phyloP scores from a whole-genome alignment of 768 basidiomycete genomes.

The Mrakia hoshinonis region DNA sequence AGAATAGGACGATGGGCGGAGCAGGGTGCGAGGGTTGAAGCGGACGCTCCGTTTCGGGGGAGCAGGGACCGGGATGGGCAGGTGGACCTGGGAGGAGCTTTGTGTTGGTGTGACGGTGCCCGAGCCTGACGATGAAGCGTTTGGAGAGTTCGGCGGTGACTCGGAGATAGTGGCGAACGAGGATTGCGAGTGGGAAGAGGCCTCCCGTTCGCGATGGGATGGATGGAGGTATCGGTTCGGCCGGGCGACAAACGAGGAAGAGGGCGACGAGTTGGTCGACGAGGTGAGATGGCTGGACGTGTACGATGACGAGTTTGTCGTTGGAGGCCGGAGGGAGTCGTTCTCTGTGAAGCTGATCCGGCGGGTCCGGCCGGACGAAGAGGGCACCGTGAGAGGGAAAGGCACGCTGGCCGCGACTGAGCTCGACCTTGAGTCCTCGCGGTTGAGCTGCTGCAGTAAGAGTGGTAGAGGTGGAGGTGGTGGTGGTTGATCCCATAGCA shows the following conservation, averaged over 20 bases:
- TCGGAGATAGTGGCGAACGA: conserved; percentile 7
- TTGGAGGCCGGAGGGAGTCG: neutral
- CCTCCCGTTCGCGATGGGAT: neutral
- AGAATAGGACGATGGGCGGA: neutral
- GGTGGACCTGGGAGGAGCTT: neutral
- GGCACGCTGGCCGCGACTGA: neutral
- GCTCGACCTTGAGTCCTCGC: too few relatives aligned
- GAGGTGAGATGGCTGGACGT: neutral
- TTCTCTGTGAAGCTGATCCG: neutral
- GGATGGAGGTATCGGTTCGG: conserved; percentile 1
- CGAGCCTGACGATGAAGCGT: neutral
- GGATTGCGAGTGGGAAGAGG: neutral
- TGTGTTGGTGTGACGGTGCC: neutral
- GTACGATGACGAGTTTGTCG: neutral
- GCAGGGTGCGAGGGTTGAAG: conserved; percentile 14
- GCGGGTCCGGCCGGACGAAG: neutral
- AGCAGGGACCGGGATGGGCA: neutral
- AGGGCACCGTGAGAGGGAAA: neutral
- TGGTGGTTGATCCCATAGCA: conserved; percentile 4
- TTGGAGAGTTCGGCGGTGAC: neutral
- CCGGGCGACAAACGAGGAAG: neutral
- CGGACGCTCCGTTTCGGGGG: neutral
- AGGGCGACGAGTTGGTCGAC: conserved; percentile 3
- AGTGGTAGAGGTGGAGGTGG: neutral
- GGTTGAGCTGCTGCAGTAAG: neutral